Evolutionary conservation across 2,329 filamentous ascomycete genomes (phyloP).

Genomic region (Triangularia verruculosa): DNA sequence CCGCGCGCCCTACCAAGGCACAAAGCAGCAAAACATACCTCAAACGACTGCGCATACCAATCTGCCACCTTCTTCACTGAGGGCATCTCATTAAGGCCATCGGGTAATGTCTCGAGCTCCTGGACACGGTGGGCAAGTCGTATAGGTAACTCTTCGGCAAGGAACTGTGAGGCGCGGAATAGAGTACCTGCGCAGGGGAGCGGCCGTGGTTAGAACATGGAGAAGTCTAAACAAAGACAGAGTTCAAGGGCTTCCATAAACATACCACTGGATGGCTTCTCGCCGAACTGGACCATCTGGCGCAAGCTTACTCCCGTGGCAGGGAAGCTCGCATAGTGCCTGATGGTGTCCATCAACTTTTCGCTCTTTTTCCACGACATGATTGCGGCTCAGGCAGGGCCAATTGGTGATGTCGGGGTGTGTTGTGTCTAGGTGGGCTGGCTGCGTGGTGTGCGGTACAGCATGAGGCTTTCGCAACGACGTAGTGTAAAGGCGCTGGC

Average conservation of each 20-base stretch:
- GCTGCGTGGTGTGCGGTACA: constrained; percentile 16
- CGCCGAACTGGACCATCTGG: constrained; percentile 99
- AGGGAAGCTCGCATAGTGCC: constrained; percentile 94
- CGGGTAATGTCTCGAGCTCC: constrained; percentile 86
- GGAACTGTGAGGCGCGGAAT: constrained; percentile 96
- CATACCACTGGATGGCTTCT: constrained; percentile 84
- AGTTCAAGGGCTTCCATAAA: constrained; percentile 15
- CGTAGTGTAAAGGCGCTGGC: background rate
- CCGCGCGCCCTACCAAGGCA: background rate
- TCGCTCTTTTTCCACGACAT: constrained; percentile 96
- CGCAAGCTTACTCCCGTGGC: constrained; percentile 93
- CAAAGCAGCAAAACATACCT: constrained; percentile 58
- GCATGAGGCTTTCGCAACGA: constrained; percentile 19
- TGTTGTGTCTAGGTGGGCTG: constrained; percentile 7
- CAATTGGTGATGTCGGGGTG: constrained; percentile 25
- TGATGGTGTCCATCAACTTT: constrained; percentile 93
- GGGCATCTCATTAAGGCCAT: constrained; percentile 96
- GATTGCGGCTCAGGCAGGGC: constrained; percentile 36
- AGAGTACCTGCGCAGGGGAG: constrained; percentile 66
- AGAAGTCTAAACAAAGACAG: background rate
- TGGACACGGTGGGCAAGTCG: constrained; percentile 93
- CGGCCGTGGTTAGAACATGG: background rate
- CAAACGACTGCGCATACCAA: constrained; percentile 99
- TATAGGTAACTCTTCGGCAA: constrained; percentile 96
- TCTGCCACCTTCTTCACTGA: constrained; percentile 93